These are phyloP conservation scores for Claviceps quebecensis DNA, from an alignment of 2,329 filamentous ascomycete species.

Conservation along the genomic window DNA sequence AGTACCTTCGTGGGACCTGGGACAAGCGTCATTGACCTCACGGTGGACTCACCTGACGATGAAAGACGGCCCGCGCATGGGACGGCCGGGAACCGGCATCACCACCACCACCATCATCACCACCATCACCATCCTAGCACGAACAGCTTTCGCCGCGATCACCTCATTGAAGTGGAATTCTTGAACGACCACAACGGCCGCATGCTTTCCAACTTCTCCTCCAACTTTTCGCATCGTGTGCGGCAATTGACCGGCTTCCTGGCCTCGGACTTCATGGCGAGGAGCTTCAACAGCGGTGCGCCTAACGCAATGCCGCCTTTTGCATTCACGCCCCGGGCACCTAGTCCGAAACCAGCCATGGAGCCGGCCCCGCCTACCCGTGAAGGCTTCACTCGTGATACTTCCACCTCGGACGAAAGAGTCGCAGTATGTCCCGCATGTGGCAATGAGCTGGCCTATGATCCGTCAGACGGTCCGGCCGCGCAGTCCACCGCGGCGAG, in stretches of 20 bases:
- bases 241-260: conserved; percentile 16
- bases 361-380: conserved; percentile 50
- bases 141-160: conserved; percentile 9
- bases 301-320: conserved; percentile 11
- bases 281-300: conserved; percentile 7
- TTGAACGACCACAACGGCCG: conserved; percentile 8
- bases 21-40: conserved; percentile 36
- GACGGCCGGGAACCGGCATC: conserved; percentile 2
- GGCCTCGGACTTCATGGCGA: conserved; percentile 10
- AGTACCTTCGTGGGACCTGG: conserved; percentile 24
- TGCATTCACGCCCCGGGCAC: conserved; percentile 19
- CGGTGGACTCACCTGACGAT: conserved; percentile 28
- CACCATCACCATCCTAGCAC: conserved; percentile 5
- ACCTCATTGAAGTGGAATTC: conserved; percentile 15
- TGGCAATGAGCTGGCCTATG: conserved; percentile 66
- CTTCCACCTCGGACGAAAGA: conserved; percentile 46
- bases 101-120: conserved; percentile 8
- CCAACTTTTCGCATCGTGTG: conserved; percentile 12
- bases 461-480: conserved; percentile 31
- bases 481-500: conserved; percentile 7
- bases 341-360: conserved; percentile 33
- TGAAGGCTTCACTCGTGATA: conserved; percentile 69
- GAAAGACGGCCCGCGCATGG: conserved; percentile 11
- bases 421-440: conserved; percentile 77
- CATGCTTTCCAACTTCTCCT: conserved; percentile 9